phyloP scores from a whole-genome alignment of 2,329 filamentous ascomycete genomes.

The Coniella lustricola region DNA sequence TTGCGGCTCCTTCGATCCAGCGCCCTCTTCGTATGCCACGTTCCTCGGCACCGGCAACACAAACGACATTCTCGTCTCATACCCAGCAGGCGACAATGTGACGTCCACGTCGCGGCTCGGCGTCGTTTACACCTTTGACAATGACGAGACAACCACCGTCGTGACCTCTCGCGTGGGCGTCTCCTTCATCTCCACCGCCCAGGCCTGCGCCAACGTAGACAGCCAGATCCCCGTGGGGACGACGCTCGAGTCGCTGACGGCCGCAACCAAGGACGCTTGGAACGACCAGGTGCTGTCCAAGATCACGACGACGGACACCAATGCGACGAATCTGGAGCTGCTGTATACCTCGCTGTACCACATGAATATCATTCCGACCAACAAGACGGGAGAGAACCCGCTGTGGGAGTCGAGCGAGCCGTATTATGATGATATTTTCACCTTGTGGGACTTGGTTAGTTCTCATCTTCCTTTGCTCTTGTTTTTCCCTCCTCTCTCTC shows the following conservation, averaged over 20 bases:
- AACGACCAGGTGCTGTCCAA: conserved; percentile 56
- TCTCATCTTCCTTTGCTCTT: too few species aligned
- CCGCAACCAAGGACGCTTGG: conserved; percentile 47
- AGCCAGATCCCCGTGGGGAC: conserved; percentile 45
- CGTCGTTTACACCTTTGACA: conserved; percentile 48
- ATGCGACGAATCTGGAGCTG: conserved; percentile 48
- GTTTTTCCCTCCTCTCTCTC: too few species aligned
- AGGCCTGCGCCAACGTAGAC: conserved; percentile 54
- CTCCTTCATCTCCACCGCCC: conserved; percentile 56
- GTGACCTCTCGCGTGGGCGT: conserved; percentile 57
- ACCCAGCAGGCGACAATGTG: conserved; percentile 25
- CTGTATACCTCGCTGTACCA: conserved; percentile 65
- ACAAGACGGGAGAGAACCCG: conserved; percentile 65
- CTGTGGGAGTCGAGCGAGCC: conserved; percentile 57
- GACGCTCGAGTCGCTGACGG: conserved; percentile 35
- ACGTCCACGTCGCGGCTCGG: conserved; percentile 36
- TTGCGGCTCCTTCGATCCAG: conserved; percentile 51
- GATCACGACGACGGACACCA: conserved; percentile 50
- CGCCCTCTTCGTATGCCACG: conserved; percentile 35
- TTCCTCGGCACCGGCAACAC: conserved; percentile 33
- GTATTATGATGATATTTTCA: conserved; percentile 67
- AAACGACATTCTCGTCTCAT: conserved; percentile 26
- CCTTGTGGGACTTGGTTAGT: conserved; percentile 51
- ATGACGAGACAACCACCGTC: conserved; percentile 18
- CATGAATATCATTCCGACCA: conserved; percentile 62